Evolutionary conservation across 2,329 filamentous ascomycete species (phyloP).

Genomic region (Sporothrix mexicana): DNA sequence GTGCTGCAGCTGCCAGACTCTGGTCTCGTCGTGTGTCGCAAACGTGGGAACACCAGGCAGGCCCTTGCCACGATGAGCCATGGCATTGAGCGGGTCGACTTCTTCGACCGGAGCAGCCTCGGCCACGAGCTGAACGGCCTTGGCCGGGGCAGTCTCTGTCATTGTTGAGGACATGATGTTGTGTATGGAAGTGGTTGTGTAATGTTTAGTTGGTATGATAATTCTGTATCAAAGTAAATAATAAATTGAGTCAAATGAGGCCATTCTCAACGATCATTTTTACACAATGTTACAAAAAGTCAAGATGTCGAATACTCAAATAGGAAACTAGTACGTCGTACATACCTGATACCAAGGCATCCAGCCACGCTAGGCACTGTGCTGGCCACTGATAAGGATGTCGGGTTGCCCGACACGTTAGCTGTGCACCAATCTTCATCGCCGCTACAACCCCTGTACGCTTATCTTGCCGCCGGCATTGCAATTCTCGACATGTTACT

Average conservation of each 20-base stretch:
- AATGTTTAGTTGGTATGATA: too few relatives aligned
- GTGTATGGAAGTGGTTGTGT: neutral
- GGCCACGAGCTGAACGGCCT: constrained; percentile 1
- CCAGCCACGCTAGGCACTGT: too few relatives aligned
- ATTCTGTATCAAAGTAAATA: neutral
- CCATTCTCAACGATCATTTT: neutral
- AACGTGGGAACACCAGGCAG: constrained; percentile 35
- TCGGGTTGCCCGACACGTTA: constrained; percentile 10
- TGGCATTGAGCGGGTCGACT: constrained; percentile 28
- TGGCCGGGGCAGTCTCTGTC: neutral
- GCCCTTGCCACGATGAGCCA: constrained; percentile 33
- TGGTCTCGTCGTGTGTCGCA: constrained; percentile 32
- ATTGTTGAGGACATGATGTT: constrained; percentile 18
- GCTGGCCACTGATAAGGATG: neutral
- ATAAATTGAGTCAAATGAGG: neutral
- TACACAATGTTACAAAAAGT: neutral
- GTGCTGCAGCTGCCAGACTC: constrained; percentile 47
- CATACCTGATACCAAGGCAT: too few relatives aligned
- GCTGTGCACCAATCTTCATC: neutral
- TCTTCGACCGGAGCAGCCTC: neutral
- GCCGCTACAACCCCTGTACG: neutral
- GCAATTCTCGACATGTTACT: neutral
- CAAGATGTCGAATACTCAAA: constrained; percentile 6
- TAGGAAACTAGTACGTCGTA: too few relatives aligned
- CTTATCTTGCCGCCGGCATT: neutral